These are phyloP conservation scores for Penicillium ochrochloron DNA, from an alignment of 495 filamentous ascomycete genomes.

Conservation along the genomic window DNA sequence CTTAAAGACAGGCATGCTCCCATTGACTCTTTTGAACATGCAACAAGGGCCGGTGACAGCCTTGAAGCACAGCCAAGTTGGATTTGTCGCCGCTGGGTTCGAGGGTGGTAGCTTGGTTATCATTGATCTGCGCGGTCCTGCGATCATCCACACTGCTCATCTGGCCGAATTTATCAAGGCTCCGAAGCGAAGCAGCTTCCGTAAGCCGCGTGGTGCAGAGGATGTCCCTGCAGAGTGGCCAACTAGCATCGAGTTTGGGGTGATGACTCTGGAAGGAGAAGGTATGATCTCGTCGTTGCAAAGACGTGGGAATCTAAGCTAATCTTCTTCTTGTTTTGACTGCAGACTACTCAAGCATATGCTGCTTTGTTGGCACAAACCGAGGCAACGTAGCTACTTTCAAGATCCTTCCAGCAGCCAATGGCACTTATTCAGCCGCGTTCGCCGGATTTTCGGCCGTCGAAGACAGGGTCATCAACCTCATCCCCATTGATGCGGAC, in stretches of 20 bases:
- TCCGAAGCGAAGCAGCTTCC: conserved; percentile 72
- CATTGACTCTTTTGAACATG: conserved; percentile 79
- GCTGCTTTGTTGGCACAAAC: conserved; percentile 89
- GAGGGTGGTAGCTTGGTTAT: conserved; percentile 78
- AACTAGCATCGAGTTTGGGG: conserved; percentile 83
- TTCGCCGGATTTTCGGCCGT: conserved; percentile 67
- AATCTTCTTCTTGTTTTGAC: background rate
- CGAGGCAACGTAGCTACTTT: conserved; percentile 83
- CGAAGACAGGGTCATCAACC: conserved; percentile 73
- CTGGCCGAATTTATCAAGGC: conserved; percentile 69
- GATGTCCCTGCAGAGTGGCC: conserved; percentile 68
- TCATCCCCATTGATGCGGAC: conserved; percentile 78
- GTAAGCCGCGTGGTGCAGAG: conserved; percentile 51
- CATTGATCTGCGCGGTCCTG: conserved; percentile 85
- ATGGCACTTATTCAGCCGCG: conserved; percentile 72
- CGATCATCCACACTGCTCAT: conserved; percentile 76
- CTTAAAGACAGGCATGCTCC: conserved; percentile 80
- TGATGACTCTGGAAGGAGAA: conserved; percentile 90
- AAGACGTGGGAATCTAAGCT: background rate
- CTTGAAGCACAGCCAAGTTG: conserved; percentile 83
- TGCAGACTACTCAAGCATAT: conserved; percentile 85
- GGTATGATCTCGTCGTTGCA: conserved; percentile 40
- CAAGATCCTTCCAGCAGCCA: conserved; percentile 76
- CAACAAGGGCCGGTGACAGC: conserved; percentile 77
- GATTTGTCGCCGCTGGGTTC: conserved; percentile 86